A percentile compares a stretch with the other conserved stretches of the same genome.
Evolutionary conservation across 768 basidiomycete genomes (phyloP).

Genomic region (Rubroboletus pulcherrimus): DNA sequence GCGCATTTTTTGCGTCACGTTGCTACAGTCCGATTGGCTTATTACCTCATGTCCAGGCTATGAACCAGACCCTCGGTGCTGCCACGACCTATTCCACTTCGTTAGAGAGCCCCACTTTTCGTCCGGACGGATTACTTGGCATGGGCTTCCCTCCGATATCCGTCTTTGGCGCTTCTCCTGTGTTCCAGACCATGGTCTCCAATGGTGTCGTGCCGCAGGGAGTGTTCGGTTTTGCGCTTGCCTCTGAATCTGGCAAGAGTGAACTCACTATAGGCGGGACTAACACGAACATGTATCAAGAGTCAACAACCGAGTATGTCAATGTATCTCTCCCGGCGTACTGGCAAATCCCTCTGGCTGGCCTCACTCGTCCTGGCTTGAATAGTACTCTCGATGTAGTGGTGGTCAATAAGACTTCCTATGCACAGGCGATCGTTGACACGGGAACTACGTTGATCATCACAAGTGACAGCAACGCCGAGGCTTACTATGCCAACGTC

Average conservation of each 20-base stretch:
- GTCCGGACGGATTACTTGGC: slow-evolving; percentile 42
- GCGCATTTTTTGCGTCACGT: slow-evolving; percentile 9
- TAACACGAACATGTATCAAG: slow-evolving; percentile 44
- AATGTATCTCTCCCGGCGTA: slow-evolving; percentile 30
- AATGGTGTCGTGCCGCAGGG: slow-evolving; percentile 32
- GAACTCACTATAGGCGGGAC: slow-evolving; percentile 57
- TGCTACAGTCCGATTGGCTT: not conserved
- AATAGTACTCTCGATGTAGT: slow-evolving; percentile 20
- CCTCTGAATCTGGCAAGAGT: slow-evolving; percentile 35
- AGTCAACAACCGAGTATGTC: slow-evolving; percentile 36
- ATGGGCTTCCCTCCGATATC: slow-evolving; percentile 41
- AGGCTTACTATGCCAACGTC: slow-evolving; percentile 29
- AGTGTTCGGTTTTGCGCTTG: slow-evolving; percentile 49
- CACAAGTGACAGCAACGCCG: slow-evolving; percentile 24
- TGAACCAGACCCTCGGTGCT: slow-evolving; percentile 41
- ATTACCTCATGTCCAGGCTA: slow-evolving; percentile 24
- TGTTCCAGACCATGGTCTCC: slow-evolving; percentile 44
- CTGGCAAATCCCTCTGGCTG: slow-evolving; percentile 37
- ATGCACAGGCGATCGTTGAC: slow-evolving; percentile 34
- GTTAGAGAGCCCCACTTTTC: slow-evolving; percentile 25
- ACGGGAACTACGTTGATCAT: slow-evolving; percentile 30
- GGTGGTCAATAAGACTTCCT: slow-evolving; percentile 20
- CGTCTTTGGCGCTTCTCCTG: slow-evolving; percentile 31
- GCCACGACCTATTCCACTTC: slow-evolving; percentile 37
- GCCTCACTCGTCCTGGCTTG: slow-evolving; percentile 24